phyloP scores from a whole-genome alignment of 1,284 basidiomycete genomes.

The Ustilago shanxiensis region DNA sequence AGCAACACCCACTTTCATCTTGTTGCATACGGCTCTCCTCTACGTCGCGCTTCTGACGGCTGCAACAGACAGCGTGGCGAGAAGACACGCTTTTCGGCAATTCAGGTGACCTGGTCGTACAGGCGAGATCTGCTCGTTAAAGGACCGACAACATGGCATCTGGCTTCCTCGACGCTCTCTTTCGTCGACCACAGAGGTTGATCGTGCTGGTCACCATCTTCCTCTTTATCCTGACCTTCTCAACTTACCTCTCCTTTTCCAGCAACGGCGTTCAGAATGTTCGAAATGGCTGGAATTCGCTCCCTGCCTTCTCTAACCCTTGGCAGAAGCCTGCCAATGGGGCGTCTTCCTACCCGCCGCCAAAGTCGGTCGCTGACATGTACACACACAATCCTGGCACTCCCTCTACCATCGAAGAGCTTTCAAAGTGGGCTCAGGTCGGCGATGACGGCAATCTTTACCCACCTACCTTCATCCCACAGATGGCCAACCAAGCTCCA shows the following conservation, averaged over 20 bases:
- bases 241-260: constrained; percentile 59
- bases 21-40: background rate
- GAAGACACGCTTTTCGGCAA: background rate
- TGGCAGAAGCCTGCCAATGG: constrained; percentile 31
- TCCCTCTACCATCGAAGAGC: constrained; percentile 58
- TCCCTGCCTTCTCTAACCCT: constrained; percentile 27
- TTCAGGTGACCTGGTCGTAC: background rate
- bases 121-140: background rate
- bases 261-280: constrained; percentile 42
- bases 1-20: constrained; percentile 2
- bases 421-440: constrained; percentile 56
- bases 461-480: constrained; percentile 63
- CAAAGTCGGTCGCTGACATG: constrained; percentile 54
- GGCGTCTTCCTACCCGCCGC: constrained; percentile 21
- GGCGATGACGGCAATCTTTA: constrained; percentile 67
- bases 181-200: constrained; percentile 59
- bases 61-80: background rate
- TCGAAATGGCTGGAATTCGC: constrained; percentile 37
- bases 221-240: constrained; percentile 54
- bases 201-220: constrained; percentile 54
- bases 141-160: constrained; percentile 30
- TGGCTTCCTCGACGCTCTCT: constrained; percentile 53
- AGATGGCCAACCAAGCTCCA: constrained; percentile 59
- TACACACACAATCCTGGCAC: constrained; percentile 59
- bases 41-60: background rate